A percentile compares a stretch with the other conserved stretches of the same genome.
Evolutionary conservation across 2,329 filamentous ascomycete species (phyloP).

Genomic region (Pseudopyricularia cyperi): DNA sequence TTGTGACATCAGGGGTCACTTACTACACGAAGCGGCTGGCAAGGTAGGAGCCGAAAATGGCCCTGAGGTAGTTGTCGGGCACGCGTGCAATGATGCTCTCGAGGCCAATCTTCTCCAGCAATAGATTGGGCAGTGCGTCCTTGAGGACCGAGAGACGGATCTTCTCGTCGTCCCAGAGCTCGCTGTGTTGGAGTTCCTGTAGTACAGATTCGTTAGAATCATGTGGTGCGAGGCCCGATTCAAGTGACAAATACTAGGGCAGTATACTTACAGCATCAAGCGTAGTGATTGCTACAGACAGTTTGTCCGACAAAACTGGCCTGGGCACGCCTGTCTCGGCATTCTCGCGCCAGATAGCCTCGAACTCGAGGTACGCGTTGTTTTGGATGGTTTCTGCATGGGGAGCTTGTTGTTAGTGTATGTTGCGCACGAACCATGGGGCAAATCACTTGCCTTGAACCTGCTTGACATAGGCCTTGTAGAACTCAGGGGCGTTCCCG

Average conservation of each 20-base stretch:
- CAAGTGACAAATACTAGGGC: not conserved
- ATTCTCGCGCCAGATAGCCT: constrained; percentile 95
- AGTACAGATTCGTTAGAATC: not conserved
- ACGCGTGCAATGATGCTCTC: constrained; percentile 79
- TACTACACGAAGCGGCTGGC: constrained; percentile 94
- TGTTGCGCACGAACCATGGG: no score
- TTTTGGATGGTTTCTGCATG: constrained; percentile 48
- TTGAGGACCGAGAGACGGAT: constrained; percentile 67
- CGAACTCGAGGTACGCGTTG: constrained; percentile 88
- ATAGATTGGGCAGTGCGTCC: constrained; percentile 73
- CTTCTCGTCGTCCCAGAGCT: constrained; percentile 74
- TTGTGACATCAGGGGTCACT: constrained; percentile 4
- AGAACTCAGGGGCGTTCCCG: constrained; percentile 76
- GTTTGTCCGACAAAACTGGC: constrained; percentile 80
- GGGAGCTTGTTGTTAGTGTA: not conserved
- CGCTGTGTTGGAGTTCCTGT: constrained; percentile 81
- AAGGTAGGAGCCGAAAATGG: constrained; percentile 93
- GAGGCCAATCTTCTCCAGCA: constrained; percentile 82
- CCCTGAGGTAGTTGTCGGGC: constrained; percentile 79
- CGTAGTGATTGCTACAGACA: constrained; percentile 88
- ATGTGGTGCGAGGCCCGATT: not conserved
- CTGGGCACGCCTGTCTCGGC: constrained; percentile 66
- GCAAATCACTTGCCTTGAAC: constrained; percentile 68
- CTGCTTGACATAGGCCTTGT: constrained; percentile 80
- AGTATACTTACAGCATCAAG: constrained; percentile 45